phyloP scores from a whole-genome alignment of 179 eudicot species.

The Silene noctiflora region DNA sequence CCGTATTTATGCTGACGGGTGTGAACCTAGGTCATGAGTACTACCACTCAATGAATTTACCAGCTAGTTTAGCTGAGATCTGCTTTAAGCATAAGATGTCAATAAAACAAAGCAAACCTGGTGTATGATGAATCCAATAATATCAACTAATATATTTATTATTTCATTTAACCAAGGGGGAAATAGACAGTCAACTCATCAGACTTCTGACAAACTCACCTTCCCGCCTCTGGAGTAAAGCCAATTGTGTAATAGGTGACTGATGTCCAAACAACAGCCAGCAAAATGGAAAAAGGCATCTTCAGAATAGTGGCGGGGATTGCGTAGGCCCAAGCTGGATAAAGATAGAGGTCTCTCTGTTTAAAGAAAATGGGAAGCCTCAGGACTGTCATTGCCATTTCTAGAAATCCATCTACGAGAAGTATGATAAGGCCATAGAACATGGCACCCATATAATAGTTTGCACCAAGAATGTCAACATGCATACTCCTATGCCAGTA shows the following conservation, averaged over 20 bases:
- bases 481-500: conserved; percentile 61
- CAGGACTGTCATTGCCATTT: conserved; percentile 53
- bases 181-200: not conserved
- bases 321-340: conserved; percentile 87
- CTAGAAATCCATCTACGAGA: conserved; percentile 72
- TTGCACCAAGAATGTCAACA: conserved; percentile 60
- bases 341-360: conserved; percentile 72
- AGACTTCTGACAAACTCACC: conserved; percentile 40
- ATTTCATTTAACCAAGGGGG: too few relatives aligned
- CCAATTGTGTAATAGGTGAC: conserved; percentile 80
- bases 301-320: conserved; percentile 73
- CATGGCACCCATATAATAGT: conserved; percentile 68
- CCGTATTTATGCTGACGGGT: too few relatives aligned
- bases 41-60: too few relatives aligned
- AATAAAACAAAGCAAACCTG: not conserved
- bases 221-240: conserved; percentile 66
- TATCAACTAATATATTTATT: not conserved
- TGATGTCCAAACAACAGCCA: conserved; percentile 61
- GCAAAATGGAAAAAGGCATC: conserved; percentile 62
- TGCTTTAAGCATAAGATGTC: not conserved
- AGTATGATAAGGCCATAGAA: conserved; percentile 63
- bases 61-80: too few relatives aligned
- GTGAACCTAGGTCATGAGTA: too few relatives aligned
- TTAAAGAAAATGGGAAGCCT: conserved; percentile 79
- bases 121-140: conserved; percentile 9